Conservation (phyloP, 768 basidiomycete species). For the Macrolepiota fuliginosa region DNA sequence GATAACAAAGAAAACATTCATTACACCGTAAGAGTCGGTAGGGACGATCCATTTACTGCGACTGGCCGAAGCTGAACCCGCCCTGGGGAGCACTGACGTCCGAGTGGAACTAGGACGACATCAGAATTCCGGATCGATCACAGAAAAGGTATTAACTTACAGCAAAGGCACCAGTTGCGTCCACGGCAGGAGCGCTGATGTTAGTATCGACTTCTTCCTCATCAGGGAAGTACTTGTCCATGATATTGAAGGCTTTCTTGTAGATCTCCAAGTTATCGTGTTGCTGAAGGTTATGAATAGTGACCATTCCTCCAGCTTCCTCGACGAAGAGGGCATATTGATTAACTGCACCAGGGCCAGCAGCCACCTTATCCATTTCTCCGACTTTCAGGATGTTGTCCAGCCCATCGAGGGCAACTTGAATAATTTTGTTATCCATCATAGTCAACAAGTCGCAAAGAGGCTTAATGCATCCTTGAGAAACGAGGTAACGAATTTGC, state of each 20-base stretch:
- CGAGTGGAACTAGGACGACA: constrained; percentile 65
- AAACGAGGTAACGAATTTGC: constrained; percentile 97
- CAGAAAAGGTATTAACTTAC: constrained; percentile 39
- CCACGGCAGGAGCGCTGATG: constrained; percentile 73
- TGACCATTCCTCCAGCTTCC: constrained; percentile 98
- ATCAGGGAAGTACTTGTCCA: constrained; percentile 98
- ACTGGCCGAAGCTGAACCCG: constrained; percentile 90
- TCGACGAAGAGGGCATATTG: constrained; percentile 94
- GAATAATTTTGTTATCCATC: constrained; percentile 99
- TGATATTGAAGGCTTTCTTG: constrained; percentile 99
- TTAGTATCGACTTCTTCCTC: constrained; percentile 92
- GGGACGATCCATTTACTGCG: constrained; percentile 27
- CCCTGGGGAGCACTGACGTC: constrained; percentile 89
- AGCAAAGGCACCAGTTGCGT: constrained; percentile 70
- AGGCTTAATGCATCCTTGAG: constrained; percentile 98
- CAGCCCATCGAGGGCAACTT: constrained; percentile 95
- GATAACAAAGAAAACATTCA: constrained; percentile 15
- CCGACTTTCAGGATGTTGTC: constrained; percentile 99
- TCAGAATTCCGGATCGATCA: neutral
- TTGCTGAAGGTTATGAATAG: constrained; percentile 98
- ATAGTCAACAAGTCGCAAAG: constrained; percentile 93
- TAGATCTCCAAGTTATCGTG: constrained; percentile 99
- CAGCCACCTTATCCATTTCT: constrained; percentile 86
- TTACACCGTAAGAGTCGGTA: neutral
- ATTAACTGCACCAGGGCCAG: constrained; percentile 81